phyloP scores from a whole-genome alignment of 768 basidiomycete species.

The Cubamyces lactineus region DNA sequence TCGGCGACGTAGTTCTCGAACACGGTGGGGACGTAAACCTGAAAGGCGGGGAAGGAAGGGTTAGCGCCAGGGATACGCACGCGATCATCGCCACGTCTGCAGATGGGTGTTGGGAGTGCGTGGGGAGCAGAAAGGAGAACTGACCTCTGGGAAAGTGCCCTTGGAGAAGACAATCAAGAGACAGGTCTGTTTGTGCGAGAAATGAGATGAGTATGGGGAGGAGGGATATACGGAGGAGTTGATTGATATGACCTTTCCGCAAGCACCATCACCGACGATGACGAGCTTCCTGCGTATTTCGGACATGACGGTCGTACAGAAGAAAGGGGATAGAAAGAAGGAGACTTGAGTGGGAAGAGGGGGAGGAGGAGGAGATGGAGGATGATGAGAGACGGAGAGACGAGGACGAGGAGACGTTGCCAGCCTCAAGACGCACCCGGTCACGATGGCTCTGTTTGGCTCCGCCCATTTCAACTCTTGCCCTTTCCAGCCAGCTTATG shows the following conservation, averaged over 20 bases:
- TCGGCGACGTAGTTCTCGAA: constrained; percentile 99
- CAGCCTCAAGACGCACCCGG: no score
- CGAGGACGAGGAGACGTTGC: constrained; percentile 22
- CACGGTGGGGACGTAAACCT: constrained; percentile 99
- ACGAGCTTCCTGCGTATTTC: constrained; percentile 99
- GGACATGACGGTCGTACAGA: constrained; percentile 59
- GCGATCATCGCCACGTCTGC: constrained; percentile 22
- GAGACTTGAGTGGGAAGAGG: constrained; percentile 4
- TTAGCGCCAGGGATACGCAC: constrained; percentile 20
- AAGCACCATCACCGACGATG: constrained; percentile 98
- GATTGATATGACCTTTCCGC: constrained; percentile 71
- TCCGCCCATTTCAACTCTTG: constrained; percentile 11
- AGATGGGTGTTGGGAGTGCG: neutral
- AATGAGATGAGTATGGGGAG: constrained; percentile 19
- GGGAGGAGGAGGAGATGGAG: constrained; percentile 17
- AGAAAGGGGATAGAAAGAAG: neutral
- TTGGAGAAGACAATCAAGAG: constrained; percentile 96
- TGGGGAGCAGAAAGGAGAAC: constrained; percentile 26
- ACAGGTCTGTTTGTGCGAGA: constrained; percentile 63
- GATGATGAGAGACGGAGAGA: constrained; percentile 15
- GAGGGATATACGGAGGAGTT: constrained; percentile 15
- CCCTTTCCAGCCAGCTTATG: constrained; percentile 16
- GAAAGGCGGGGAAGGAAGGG: neutral
- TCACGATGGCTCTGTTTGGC: no score
- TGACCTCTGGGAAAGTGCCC: constrained; percentile 93